Evolutionary conservation across 2,329 filamentous ascomycete species (phyloP).

Genomic region (Herpomyces periplanetae): DNA sequence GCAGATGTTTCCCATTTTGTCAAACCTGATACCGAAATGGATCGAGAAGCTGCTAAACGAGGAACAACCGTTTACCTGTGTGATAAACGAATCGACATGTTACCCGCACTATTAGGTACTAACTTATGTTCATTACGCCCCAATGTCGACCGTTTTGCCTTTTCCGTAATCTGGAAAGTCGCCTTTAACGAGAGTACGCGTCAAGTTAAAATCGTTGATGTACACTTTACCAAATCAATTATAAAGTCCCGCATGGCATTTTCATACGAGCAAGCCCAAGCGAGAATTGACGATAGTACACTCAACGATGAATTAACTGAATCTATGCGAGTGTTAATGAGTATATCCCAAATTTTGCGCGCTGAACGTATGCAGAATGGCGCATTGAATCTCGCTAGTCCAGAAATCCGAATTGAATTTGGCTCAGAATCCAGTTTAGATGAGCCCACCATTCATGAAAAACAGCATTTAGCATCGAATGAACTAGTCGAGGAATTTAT

Average conservation of each 20-base stretch:
- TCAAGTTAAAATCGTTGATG: slow-evolving; percentile 43
- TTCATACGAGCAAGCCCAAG: slow-evolving; percentile 80
- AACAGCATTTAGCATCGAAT: slow-evolving; percentile 72
- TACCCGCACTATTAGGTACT: slow-evolving; percentile 76
- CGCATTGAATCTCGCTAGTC: slow-evolving; percentile 76
- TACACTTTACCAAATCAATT: slow-evolving; percentile 84
- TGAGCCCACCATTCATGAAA: slow-evolving; percentile 80
- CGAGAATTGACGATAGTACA: slow-evolving; percentile 56
- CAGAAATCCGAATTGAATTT: slow-evolving; percentile 77
- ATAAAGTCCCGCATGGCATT: slow-evolving; percentile 89
- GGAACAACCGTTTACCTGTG: slow-evolving; percentile 91
- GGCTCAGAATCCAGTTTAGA: slow-evolving; percentile 89
- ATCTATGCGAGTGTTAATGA: slow-evolving; percentile 52
- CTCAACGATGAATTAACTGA: slow-evolving; percentile 61
- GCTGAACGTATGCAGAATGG: slow-evolving; percentile 89
- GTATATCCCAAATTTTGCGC: slow-evolving; percentile 62
- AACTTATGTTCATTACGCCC: slow-evolving; percentile 88
- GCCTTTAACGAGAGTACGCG: slow-evolving; percentile 38
- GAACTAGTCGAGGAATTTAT: slow-evolving; percentile 97
- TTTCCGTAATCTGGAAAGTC: slow-evolving; percentile 26
- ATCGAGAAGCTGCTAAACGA: slow-evolving; percentile 61
- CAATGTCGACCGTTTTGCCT: slow-evolving; percentile 73
- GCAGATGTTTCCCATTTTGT: slow-evolving; percentile 98
- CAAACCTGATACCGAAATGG: slow-evolving; percentile 87
- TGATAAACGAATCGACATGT: slow-evolving; percentile 97